Base-by-base conservation (phyloP, 73 alveolate species). In the Uronychia binucleata region DNA sequence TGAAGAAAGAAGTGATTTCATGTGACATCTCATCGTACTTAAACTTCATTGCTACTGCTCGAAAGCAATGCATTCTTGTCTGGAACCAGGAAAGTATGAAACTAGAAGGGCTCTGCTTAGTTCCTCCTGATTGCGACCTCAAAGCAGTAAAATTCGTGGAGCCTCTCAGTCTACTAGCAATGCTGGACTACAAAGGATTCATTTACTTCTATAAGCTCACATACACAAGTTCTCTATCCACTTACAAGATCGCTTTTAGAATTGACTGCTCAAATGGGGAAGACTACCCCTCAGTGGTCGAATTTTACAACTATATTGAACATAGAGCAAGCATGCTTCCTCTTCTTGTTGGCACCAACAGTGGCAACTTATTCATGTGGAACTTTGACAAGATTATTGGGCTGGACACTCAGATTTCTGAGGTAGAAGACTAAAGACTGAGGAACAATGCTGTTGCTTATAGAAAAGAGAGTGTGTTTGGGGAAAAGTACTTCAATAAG, bases 21-120 rank as follows among this genome's bases (percentile, higher is more conserved):
- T 75, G 81, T 75, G 28, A 25, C n/a, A 32, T 32, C 32, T 26
- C 57, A 8, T 75, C 30, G 27, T 75, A 26, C 58, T 27, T 75
- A 5, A 75, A 86, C 59, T 25, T 58, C 8, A 79, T 86, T 30
- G 92, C 87, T 0, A 86, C 92, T 30, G 79, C 83, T 1, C 34
- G 74, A 46, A 79, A 79, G 30, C 34, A 79, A 27, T 30, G 82
- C 26, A 59, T 86, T 25, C 57, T 86, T 26, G 57, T 86, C 8
- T 86, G 92, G 92, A 86, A 86, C 79, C 34, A 86, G 31, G 92
- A 86, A 32, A 86, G 76, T 58, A 58, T 86, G 84, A 86, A 82
- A 60, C 60, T 86, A 30, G 75, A 33, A 67, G 92, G 92, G 31
- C 30, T 79, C 31, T 79, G 87, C 83, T 57, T 60, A 34, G 58